Conservation (phyloP, 768 basidiomycete genomes). For the Auricularia sp. region DNA sequence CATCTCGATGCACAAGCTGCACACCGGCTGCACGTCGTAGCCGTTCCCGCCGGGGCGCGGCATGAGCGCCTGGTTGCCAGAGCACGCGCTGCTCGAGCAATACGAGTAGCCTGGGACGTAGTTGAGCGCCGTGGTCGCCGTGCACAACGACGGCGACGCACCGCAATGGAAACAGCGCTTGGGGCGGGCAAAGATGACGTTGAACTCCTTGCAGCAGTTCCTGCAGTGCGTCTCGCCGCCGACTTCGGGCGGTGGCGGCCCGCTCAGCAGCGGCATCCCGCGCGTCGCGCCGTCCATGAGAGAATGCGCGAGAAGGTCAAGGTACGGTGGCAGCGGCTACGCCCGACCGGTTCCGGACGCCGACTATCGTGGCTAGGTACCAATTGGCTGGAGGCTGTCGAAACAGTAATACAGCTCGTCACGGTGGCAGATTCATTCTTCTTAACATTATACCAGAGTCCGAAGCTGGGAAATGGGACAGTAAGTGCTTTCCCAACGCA, state of each 20-base stretch:
- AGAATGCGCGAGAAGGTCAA: too few species aligned
- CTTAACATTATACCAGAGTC: too few species aligned
- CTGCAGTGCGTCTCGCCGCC: constrained; percentile 38
- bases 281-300: constrained; percentile 4
- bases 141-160: constrained; percentile 23
- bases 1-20: constrained; percentile 64
- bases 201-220: constrained; percentile 69
- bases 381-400: too few species aligned
- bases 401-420: too few species aligned
- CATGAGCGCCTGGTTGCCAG: constrained; percentile 70
- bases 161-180: constrained; percentile 70
- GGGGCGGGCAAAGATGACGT: constrained; percentile 50
- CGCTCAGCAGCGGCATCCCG: constrained; percentile 65
- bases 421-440: too few species aligned
- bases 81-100: constrained; percentile 48
- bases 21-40: constrained; percentile 58
- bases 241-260: constrained; percentile 39
- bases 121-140: background rate
- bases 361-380: too few species aligned
- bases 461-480: too few species aligned
- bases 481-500: too few species aligned
- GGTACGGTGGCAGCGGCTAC: too few species aligned
- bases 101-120: constrained; percentile 50
- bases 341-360: too few species aligned
- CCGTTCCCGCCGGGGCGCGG: constrained; percentile 48